Evolutionary conservation across 1,139 yeast species (phyloP).

Genomic region (Kodamaea plutei): DNA sequence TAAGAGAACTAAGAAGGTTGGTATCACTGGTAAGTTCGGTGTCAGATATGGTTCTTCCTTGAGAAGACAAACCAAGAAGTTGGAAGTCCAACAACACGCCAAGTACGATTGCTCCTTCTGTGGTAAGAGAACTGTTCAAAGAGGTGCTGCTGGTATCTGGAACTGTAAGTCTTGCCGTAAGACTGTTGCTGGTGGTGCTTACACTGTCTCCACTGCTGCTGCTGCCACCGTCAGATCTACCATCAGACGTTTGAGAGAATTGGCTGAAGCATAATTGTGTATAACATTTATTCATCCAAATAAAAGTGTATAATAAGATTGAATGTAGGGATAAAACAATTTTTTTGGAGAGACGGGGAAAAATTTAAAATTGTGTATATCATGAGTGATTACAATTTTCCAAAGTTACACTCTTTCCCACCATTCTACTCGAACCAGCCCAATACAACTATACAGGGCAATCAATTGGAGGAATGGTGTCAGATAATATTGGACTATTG

Average conservation of each 20-base stretch:
- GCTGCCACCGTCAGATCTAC: slow-evolving; percentile 99
- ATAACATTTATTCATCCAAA: slow-evolving; percentile 4
- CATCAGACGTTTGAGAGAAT: slow-evolving; percentile 99
- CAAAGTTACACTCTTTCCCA: slow-evolving; percentile 80
- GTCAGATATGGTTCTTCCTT: slow-evolving; percentile 99
- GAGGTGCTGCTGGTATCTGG: slow-evolving; percentile 99
- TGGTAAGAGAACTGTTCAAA: slow-evolving; percentile 97
- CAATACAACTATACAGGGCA: slow-evolving; percentile 69
- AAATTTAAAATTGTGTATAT: neutral
- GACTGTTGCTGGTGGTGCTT: slow-evolving; percentile 99
- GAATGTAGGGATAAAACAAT: slow-evolving; percentile 5
- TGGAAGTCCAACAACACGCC: slow-evolving; percentile 98
- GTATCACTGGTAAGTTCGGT: slow-evolving; percentile 99
- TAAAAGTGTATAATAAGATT: slow-evolving; percentile 6
- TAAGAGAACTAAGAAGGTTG: slow-evolving; percentile 99
- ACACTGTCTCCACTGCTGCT: slow-evolving; percentile 98
- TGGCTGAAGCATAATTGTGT: slow-evolving; percentile 82
- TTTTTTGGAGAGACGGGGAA: neutral
- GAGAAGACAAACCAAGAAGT: slow-evolving; percentile 99
- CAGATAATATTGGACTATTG: slow-evolving; percentile 52
- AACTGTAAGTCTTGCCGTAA: slow-evolving; percentile 88
- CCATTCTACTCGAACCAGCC: slow-evolving; percentile 92
- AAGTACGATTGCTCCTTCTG: slow-evolving; percentile 99
- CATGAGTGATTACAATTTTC: slow-evolving; percentile 34
- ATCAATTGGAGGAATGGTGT: slow-evolving; percentile 58